phyloP scores from a whole-genome alignment of 2,329 filamentous ascomycete genomes.

The Diaporthe longicolla region DNA sequence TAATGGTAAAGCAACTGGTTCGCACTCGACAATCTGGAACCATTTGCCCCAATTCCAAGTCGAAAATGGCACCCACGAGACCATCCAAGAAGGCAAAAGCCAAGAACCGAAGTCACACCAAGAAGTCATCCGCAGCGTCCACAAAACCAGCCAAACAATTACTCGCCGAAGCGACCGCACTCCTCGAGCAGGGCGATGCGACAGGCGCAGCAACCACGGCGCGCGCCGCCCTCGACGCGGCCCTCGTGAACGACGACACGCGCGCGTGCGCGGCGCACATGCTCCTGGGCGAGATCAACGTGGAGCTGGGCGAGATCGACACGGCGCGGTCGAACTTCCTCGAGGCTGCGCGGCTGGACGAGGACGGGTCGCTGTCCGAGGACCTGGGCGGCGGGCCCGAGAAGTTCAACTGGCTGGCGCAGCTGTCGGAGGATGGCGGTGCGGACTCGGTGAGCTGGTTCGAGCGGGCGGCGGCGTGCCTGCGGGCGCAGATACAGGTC shows the following conservation, averaged over 20 bases:
- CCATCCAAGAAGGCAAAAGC: conserved; percentile 43
- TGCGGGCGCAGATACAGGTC: conserved; percentile 79
- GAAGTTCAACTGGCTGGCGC: conserved; percentile 95
- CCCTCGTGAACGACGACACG: conserved; percentile 65
- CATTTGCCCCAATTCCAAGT: background rate
- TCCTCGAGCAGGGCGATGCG: conserved; percentile 54
- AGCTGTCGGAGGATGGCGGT: conserved; percentile 82
- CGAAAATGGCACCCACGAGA: conserved; percentile 44
- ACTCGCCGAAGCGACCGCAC: conserved; percentile 51
- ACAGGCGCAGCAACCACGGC: conserved; percentile 52
- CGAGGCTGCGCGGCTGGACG: conserved; percentile 81
- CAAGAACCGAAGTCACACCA: conserved; percentile 39
- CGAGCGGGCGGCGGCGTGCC: conserved; percentile 77
- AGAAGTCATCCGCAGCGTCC: conserved; percentile 33
- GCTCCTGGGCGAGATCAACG: conserved; percentile 83
- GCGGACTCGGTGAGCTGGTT: conserved; percentile 77
- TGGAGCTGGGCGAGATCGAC: conserved; percentile 87
- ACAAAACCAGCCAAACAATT: conserved; percentile 46
- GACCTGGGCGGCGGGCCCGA: conserved; percentile 86
- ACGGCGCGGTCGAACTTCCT: conserved; percentile 80
- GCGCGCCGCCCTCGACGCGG: conserved; percentile 58
- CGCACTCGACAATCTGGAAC: conserved; percentile 6
- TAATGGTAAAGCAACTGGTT: background rate
- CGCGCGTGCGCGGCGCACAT: conserved; percentile 72
- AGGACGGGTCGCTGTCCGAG: conserved; percentile 79